Evolutionary conservation across 2,329 filamentous ascomycete genomes (phyloP).

Genomic region (Cercospora berteroae): DNA sequence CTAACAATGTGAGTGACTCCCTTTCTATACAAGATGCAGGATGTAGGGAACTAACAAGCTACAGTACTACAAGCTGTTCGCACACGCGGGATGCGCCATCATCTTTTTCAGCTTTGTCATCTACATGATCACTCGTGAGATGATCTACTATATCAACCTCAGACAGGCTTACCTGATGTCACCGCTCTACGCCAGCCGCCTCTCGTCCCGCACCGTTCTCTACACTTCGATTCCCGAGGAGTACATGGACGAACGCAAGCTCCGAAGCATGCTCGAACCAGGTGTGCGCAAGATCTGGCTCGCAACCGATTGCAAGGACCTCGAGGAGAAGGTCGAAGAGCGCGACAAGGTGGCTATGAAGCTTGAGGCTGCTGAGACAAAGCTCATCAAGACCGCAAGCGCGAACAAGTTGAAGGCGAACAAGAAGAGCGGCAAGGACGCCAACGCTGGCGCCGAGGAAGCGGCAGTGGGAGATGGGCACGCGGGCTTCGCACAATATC

Average conservation of each 20-base stretch:
- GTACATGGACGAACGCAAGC: slow-evolving; percentile 73
- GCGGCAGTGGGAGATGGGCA: slow-evolving; percentile 63
- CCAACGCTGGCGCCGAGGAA: slow-evolving; percentile 42
- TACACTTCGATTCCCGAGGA: slow-evolving; percentile 79
- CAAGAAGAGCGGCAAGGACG: slow-evolving; percentile 64
- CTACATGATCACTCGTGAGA: slow-evolving; percentile 82
- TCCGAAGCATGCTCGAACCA: slow-evolving; percentile 77
- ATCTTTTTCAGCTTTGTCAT: slow-evolving; percentile 84
- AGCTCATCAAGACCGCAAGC: slow-evolving; percentile 78
- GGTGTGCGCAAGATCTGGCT: slow-evolving; percentile 84
- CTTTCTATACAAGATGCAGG: not conserved
- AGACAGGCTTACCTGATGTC: slow-evolving; percentile 89
- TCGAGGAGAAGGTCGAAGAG: slow-evolving; percentile 78
- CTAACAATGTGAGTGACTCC: slow-evolving; percentile 1
- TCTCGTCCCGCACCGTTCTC: slow-evolving; percentile 87
- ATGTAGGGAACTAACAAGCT: not conserved
- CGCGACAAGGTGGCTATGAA: slow-evolving; percentile 76
- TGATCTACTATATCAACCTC: slow-evolving; percentile 87
- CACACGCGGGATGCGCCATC: slow-evolving; percentile 77
- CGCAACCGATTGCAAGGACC: slow-evolving; percentile 69
- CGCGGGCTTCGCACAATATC: slow-evolving; percentile 69
- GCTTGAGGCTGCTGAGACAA: slow-evolving; percentile 82
- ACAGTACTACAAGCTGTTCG: slow-evolving; percentile 66
- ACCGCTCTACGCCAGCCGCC: slow-evolving; percentile 75
- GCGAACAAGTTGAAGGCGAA: slow-evolving; percentile 64